Base-by-base conservation (phyloP, 768 basidiomycete genomes). In the Daedaleopsis nitida region DNA sequence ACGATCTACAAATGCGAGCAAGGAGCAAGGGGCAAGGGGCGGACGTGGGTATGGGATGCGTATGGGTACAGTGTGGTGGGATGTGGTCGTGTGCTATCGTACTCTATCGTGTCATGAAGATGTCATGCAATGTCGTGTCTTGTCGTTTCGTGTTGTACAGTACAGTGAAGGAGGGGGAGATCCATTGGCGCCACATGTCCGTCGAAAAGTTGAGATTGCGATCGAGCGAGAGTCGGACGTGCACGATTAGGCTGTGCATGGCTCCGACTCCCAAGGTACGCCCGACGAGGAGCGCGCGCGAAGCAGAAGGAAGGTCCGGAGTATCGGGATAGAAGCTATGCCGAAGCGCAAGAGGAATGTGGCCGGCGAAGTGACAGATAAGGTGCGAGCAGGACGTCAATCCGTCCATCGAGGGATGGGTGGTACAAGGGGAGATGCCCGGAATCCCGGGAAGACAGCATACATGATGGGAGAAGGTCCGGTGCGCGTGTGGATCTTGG, bases 381-480 rank as follows among this genome's bases (percentile, higher is more conserved):
- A 43, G 53, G 39, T 49, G 47, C 47, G 47, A 49, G 47, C 21
- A 23, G 13, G 47, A 49, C 47, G 47, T 49, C 47, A 49, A 49
- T 49, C 47, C 47, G 21, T 24, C 47, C 47, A 23, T 49, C 47
- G 47, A 9, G 47, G 47, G 23, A 49, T 49, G 47, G 27, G 47
- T 24, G 24, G 47, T 23, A 49, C 47, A 49, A 49, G 47, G 47
- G 21, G 23, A 49, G n/a, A 17, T 17, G 44, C 21, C 44, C 44
- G 44, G 44, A 45, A 6, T n/a, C 47, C 21, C 19, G 47, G 47
- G 47, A 49, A 49, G 47, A 49, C 21, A 49, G 19, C 6, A 24
- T 49, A 49, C 47, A 49, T 49, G 47, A 49, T 49, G 47, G 47
- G 47, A 49, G 47, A 8, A 24, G 27, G 39, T 42, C 13, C 39